Base-by-base conservation (phyloP, 495 filamentous ascomycete species). In the Penicillium longicatenatum region DNA sequence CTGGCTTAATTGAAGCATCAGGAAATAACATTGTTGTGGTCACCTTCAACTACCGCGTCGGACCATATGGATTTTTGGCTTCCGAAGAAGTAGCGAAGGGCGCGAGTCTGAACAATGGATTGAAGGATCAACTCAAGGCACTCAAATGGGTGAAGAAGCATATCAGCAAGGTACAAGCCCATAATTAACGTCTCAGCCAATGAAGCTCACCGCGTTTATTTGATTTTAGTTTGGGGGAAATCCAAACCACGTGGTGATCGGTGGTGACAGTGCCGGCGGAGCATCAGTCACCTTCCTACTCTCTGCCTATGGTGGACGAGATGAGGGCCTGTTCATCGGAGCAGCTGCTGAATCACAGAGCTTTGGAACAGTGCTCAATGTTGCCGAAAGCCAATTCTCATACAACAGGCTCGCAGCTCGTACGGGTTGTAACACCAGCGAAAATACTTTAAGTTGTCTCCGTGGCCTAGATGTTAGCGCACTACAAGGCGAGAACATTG, bases 31-130 rank as follows among this genome's bases (percentile, higher is more conserved):
- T 92, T 43, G 75, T 92, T 5, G 77, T 92, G 26, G 84, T 93
- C 14, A 88, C 82, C 55, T 86, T 92, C 74, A 92, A 92, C 65
- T 92, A 92, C 59, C 84, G 90, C 6, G 88, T 92, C 14, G 89
- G 89, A 0, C 77, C 87, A 0, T 89, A 83, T 69, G 89, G 90
- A 0, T 92, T 92, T 57, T 75, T 92, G 0, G 86, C 89, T 1
- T 81, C 85, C 49, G 66, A 82, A 19, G 78, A 86, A 54, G 72
- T 91, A 6, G 65, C 76, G 43, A 63, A 78, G 44, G 78, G 78
- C 3, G 74, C 64, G 6, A 82, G 82, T 59, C 62, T 89, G 21
- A 92, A 93, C 62, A 87, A 82, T 60, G 90, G 89, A 0, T 66
- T 93, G 47, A 79, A 85, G 44, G 89, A 92, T 68, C 88, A 92